Evolutionary conservation across 192 early-diverging fungal species (phyloP), one percentile per base, ranked within the genome.

Genomic region (Kickxella alabastrina): DNA sequence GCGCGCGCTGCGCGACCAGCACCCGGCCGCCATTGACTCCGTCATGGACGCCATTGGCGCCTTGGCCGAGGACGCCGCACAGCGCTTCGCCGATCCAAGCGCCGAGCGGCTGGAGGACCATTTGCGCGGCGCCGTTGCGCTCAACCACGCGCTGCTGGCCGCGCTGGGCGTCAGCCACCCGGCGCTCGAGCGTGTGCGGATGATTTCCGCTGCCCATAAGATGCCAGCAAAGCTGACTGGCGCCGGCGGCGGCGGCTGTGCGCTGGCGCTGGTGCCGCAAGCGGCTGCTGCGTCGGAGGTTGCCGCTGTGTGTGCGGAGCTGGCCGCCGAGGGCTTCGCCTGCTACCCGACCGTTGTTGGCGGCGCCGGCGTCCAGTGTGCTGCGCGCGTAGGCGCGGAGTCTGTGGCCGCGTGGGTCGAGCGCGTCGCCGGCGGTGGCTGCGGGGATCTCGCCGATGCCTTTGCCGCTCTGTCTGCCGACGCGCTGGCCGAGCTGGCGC

Each of bases 231-330:
- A 99, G 70, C 68, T 99, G 25, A 99, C 97, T 3, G 97, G 97
- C 25, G 92, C 92, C 21, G 95, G 97, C 23, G 97, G 97, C 34
- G 97, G 97, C 47, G 97, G 97, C 10, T 99, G 96, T 65, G 89
- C 89, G 17, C 58, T 99, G 41, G 91, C 90, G 0, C 69, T 89
- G 42, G 59, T 92, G 17, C 80, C 83, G 10, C 10, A 37, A 6
- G 34, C 19, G 10, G 45, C n/a, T 10, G 32, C 27, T 0, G 36
- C 34, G n/a, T 43, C 22, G 3, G 41, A 53, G 2, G 51, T 91
- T 2, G 69, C 65, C 0, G 57, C 43, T 10, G 72, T 83, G 2
- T 68, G 69, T 14, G 34, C 41, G 2, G 72, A 80, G 44, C 63
- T 95, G 10, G 59, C 57, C 25, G 56, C 47, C 10, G 69, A 81